Percentiles rank a stretch among this genome's conserved stretches.
These are phyloP conservation scores for Adansonia madagascariensis DNA, from an alignment of 441 rosid species.

Conservation along the genomic window DNA sequence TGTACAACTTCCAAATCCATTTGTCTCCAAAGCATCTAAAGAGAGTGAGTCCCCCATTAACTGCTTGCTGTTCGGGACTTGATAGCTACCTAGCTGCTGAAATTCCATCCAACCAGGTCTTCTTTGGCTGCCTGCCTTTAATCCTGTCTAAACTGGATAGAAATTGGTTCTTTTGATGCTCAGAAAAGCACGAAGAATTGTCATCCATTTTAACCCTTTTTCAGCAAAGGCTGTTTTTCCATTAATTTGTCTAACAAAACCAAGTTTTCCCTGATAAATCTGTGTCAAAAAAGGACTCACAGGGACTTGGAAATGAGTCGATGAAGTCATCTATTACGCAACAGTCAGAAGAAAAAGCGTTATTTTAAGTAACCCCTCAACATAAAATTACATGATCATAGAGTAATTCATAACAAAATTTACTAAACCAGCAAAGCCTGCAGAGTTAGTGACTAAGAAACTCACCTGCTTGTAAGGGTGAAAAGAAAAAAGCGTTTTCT, in stretches of 20 bases:
- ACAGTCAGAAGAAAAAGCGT: no score
- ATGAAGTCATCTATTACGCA: neutral
- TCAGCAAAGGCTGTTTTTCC: neutral
- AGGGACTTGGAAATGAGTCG: neutral
- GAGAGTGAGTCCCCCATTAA: no score
- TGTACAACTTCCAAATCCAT: neutral
- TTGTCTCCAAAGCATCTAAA: neutral
- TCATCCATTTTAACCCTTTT: neutral
- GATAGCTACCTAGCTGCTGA: neutral
- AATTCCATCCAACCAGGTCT: neutral
- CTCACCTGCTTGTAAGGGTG: neutral
- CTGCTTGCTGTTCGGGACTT: neutral
- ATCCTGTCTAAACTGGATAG: neutral
- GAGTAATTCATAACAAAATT: neutral
- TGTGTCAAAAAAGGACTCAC: no score
- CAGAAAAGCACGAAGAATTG: neutral
- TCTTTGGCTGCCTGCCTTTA: conserved; percentile 3
- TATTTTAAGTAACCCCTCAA: neutral
- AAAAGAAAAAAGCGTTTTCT: no score
- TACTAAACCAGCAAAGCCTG: neutral
- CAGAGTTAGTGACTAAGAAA: neutral
- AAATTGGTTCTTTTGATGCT: conserved; percentile 14
- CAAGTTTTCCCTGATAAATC: neutral
- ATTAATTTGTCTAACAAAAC: neutral
- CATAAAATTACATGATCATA: neutral